Evolutionary conservation across 768 basidiomycete species (phyloP), one percentile per base, ranked within the genome.

Genomic region (Leccinum subgranulosum): DNA sequence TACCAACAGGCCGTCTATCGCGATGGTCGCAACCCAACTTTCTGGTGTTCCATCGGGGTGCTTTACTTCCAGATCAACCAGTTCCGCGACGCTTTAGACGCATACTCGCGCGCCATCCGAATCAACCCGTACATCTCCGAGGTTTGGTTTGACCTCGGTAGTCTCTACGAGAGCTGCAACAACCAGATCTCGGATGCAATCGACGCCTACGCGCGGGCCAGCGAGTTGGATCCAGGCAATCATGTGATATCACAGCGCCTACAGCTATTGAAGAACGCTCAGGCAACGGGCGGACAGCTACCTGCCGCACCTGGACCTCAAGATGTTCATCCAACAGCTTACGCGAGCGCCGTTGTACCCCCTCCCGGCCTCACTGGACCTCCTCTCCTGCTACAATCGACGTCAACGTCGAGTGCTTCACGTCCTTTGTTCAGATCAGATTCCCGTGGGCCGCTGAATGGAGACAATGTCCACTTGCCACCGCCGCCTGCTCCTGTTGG

Each of bases 41-140:
- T 98, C 75, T 98, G 97, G 97, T 98, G 96, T 72, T 96, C 94
- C 23, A 99, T 99, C 67, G 97, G 97, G 49, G 97, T 99, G 1
- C 83, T 99, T 1, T 99, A 99, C 73, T 99, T 97, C 81, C 95
- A 99, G 71, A 98, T 99, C 79, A 98, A 98, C 75, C 97, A 99
- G 71, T 99, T 92, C 78, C 93, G 95, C 53, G 97, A 99, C 68
- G 96, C 96, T 3, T 86, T 99, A 36, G 97, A 99, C 68, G 97
- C 97, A 10, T 99, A 99, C 74, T 98, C 97, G 28, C 90, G 96
- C 15, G 97, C 97, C 11, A 98, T 99, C 66, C 88, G 96, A 60
- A 95, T 99, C 76, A 98, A 98, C 71, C 97, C 97, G 0, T 98
- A 96, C 79, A 98, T 99, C 66, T 84, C 84, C 50, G 88, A 85